Evolutionary conservation across 176 grass and related monocot genomes (phyloP).

Genomic region (Paspalum vaginatum): DNA sequence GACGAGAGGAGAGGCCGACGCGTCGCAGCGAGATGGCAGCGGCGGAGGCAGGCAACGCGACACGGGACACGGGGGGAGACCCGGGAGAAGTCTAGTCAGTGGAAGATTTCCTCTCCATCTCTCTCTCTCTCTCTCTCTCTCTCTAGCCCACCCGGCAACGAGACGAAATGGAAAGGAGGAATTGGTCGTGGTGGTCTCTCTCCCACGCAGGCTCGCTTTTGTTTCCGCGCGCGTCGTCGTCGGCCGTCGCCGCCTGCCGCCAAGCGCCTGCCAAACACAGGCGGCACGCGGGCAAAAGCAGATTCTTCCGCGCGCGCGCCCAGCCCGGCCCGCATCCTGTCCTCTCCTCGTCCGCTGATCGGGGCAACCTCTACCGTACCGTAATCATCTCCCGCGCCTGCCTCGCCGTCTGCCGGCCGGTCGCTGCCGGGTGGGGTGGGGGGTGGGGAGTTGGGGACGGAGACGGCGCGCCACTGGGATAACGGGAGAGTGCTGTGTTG

Average conservation of each 20-base stretch:
- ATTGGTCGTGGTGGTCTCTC: not conserved
- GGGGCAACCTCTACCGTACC: too few species aligned
- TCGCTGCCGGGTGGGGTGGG: too few species aligned
- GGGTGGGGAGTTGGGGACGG: too few species aligned
- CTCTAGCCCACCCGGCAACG: not conserved
- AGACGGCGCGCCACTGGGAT: not conserved
- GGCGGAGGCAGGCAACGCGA: not conserved
- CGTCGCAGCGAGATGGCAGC: not conserved
- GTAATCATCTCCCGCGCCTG: too few species aligned
- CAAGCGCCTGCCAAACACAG: not conserved
- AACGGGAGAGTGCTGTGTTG: not conserved
- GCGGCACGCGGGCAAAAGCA: constrained; percentile 28
- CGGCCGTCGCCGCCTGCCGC: not conserved
- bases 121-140: not conserved
- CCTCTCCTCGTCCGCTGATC: not conserved
- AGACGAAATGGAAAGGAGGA: constrained; percentile 12
- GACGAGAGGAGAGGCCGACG: not conserved
- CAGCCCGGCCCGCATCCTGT: too few species aligned
- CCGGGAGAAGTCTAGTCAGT: not conserved
- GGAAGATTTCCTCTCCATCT: constrained; percentile 11
- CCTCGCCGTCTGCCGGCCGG: too few species aligned
- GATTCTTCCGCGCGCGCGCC: constrained; percentile 29
- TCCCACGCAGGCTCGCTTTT: not conserved
- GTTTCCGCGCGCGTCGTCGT: not conserved
- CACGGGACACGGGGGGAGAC: not conserved